phyloP scores from a whole-genome alignment of 495 filamentous ascomycete species.

The Haplographium delicatum region DNA sequence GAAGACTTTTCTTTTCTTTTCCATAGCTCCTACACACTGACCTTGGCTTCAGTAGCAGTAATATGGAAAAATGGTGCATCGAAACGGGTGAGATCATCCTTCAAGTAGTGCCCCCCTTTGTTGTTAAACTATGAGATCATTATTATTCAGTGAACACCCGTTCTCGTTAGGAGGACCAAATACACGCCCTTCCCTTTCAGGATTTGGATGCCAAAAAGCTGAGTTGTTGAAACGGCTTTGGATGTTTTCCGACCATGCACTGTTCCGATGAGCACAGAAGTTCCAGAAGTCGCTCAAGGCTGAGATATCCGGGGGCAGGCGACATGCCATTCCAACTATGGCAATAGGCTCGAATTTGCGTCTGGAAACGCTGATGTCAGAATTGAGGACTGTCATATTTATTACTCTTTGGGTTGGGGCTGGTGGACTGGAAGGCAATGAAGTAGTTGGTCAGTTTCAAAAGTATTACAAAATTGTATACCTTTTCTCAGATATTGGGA shows the following conservation, averaged over 20 bases:
- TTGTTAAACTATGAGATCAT: slow-evolving; percentile 10
- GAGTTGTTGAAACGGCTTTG: slow-evolving; percentile 46
- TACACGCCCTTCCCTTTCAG: slow-evolving; percentile 2
- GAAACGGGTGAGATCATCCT: slow-evolving; percentile 47
- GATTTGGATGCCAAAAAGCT: slow-evolving; percentile 41
- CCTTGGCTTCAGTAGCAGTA: slow-evolving; percentile 47
- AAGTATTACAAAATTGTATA: too few relatives aligned
- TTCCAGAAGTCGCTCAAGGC: slow-evolving; percentile 57
- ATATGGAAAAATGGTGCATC: slow-evolving; percentile 58
- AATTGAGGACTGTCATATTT: too few relatives aligned
- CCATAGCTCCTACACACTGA: too few relatives aligned
- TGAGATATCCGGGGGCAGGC: too few relatives aligned
- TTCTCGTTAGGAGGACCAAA: not conserved
- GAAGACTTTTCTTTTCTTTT: too few relatives aligned
- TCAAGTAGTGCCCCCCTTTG: slow-evolving; percentile 39
- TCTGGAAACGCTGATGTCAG: too few relatives aligned
- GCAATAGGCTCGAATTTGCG: slow-evolving; percentile 51
- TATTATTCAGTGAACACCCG: slow-evolving; percentile 2
- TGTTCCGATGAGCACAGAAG: slow-evolving; percentile 41
- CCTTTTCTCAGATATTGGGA: too few relatives aligned
- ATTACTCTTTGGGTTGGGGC: too few relatives aligned
- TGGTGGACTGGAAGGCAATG: too few relatives aligned
- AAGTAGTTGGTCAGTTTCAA: too few relatives aligned
- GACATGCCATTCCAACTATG: slow-evolving; percentile 53
- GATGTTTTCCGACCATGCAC: slow-evolving; percentile 23